Percentiles rank a stretch among this genome's conserved stretches.
phyloP scores from a whole-genome alignment of 768 basidiomycete genomes.

The Boletus rubropictus region DNA sequence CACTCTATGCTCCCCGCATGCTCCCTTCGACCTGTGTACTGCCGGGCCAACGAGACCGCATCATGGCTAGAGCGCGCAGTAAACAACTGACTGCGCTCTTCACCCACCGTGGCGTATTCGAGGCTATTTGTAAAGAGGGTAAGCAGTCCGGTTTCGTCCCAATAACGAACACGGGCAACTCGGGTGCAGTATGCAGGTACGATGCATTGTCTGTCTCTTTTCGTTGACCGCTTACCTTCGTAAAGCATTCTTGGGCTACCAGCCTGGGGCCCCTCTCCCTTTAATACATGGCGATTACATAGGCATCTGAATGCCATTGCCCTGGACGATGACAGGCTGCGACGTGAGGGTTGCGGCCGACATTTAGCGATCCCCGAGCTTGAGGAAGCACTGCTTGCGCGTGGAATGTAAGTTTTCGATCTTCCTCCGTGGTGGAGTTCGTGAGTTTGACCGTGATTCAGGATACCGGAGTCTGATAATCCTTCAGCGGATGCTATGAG shows the following conservation, averaged over 20 bases:
- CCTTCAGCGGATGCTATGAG: constrained; percentile 41
- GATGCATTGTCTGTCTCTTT: constrained; percentile 18
- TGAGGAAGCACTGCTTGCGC: constrained; percentile 62
- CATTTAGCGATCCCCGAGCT: constrained; percentile 51
- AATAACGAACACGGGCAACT: constrained; percentile 7
- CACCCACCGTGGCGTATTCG: constrained; percentile 34
- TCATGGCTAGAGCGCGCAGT: constrained; percentile 47
- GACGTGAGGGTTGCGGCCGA: constrained; percentile 41
- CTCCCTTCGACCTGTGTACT: constrained; percentile 85
- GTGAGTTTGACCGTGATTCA: constrained; percentile 26
- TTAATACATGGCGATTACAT: constrained; percentile 33
- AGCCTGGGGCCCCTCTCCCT: constrained; percentile 33
- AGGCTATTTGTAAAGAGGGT: constrained; percentile 32
- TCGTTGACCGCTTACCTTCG: constrained; percentile 12
- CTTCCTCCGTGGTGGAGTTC: neutral
- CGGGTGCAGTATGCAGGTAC: constrained; percentile 54
- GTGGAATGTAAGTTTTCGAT: constrained; percentile 61
- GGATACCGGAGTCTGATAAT: constrained; percentile 30
- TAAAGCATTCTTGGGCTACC: constrained; percentile 38
- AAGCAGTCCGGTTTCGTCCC: constrained; percentile 26
- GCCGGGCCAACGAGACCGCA: constrained; percentile 70
- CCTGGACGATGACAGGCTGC: constrained; percentile 60
- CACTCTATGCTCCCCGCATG: constrained; percentile 78
- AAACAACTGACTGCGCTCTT: constrained; percentile 38
- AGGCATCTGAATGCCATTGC: constrained; percentile 38